phyloP scores from a whole-genome alignment of 78 protist species.

The Monocercomonoides exilis region DNA sequence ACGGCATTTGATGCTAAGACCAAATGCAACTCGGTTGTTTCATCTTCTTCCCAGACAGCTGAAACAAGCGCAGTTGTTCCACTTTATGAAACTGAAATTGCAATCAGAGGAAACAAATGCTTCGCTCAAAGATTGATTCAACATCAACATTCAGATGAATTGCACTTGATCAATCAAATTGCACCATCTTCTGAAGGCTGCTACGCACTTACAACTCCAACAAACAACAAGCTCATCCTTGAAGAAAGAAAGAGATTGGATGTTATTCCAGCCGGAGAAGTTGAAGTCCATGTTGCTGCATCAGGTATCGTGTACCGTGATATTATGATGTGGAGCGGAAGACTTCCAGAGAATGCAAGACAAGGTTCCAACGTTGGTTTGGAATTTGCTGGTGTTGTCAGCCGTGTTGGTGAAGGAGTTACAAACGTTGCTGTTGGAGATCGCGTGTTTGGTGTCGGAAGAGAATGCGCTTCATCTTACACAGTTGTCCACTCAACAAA shows the following conservation, averaged over 20 bases:
- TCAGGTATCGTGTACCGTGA: background rate
- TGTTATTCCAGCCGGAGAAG: background rate
- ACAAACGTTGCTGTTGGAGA: background rate
- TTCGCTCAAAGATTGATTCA: background rate
- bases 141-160: background rate
- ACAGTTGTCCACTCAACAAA: background rate
- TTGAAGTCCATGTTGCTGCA: background rate
- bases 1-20: no score
- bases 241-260: background rate
- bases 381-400: constrained; percentile 5
- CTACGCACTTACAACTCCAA: background rate
- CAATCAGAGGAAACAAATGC: background rate
- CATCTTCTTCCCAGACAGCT: background rate
- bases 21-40: no score
- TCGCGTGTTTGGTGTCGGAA: background rate
- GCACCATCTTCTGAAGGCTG: background rate
- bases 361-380: background rate
- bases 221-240: background rate
- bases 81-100: background rate
- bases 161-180: background rate
- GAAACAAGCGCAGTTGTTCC: background rate
- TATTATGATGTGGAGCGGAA: background rate
- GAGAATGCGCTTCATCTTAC: background rate
- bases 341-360: background rate
- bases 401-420: background rate